phyloP scores from a whole-genome alignment of 2,329 filamentous ascomycete species.

The Hypoxylon sp. region DNA sequence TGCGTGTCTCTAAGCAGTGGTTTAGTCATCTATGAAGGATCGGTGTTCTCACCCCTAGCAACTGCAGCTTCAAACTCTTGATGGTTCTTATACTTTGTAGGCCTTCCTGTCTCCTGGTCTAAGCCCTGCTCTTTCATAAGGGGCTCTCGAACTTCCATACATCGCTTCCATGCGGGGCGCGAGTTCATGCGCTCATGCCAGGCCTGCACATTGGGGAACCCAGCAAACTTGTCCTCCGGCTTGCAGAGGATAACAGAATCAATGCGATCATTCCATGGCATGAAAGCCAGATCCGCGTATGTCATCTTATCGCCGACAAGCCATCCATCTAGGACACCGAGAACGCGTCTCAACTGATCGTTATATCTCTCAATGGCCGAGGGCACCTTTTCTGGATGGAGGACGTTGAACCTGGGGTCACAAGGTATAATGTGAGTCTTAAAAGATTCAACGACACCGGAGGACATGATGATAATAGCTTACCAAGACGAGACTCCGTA shows the following conservation, averaged over 20 bases:
- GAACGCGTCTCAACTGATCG: slow-evolving; percentile 56
- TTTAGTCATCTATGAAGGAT: too few relatives aligned
- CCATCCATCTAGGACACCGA: slow-evolving; percentile 55
- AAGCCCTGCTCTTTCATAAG: slow-evolving; percentile 35
- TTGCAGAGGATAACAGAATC: slow-evolving; percentile 9
- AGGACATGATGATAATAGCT: background rate
- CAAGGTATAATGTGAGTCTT: slow-evolving; percentile 29
- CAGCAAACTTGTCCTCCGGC: slow-evolving; percentile 23
- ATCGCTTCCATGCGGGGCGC: slow-evolving; percentile 28
- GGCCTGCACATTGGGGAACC: slow-evolving; percentile 28
- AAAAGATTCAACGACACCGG: background rate
- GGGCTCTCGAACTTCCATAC: slow-evolving; percentile 18
- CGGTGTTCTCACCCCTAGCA: slow-evolving; percentile 1
- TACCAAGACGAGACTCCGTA: slow-evolving; percentile 45
- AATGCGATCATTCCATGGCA: slow-evolving; percentile 29
- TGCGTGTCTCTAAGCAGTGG: too few relatives aligned
- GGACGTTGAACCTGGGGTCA: slow-evolving; percentile 45
- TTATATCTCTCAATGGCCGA: slow-evolving; percentile 57
- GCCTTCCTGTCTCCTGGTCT: slow-evolving; percentile 14
- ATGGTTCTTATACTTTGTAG: slow-evolving; percentile 10
- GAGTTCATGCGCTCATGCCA: slow-evolving; percentile 36
- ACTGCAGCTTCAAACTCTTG: slow-evolving; percentile 15
- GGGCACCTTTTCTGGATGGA: slow-evolving; percentile 53
- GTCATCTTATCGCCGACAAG: slow-evolving; percentile 54
- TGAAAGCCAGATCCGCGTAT: slow-evolving; percentile 39